Percentiles rank a stretch among this genome's conserved stretches.
Conservation (phyloP, 2,329 filamentous ascomycete genomes). For the Fusarium pseudoanthophilum region DNA sequence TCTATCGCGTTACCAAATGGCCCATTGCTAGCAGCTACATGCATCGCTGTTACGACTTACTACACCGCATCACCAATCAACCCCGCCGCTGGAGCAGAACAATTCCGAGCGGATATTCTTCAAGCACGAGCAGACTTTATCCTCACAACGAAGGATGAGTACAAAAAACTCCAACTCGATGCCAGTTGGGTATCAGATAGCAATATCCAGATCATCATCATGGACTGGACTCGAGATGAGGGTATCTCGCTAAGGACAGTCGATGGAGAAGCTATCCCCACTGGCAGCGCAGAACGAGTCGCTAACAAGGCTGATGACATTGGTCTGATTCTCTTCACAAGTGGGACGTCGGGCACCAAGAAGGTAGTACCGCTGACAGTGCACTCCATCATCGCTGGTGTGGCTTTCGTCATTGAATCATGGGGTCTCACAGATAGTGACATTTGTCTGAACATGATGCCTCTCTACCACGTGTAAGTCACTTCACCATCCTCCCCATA, state of each 20-base stretch:
- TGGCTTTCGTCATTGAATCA: conserved; percentile 14
- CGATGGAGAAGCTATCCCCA: not conserved
- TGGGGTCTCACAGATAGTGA: no score
- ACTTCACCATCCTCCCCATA: rapidly evolving
- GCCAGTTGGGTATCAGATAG: not conserved
- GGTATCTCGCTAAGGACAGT: not conserved
- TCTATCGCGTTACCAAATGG: not conserved
- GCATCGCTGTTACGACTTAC: conserved; percentile 9
- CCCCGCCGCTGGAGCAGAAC: conserved; percentile 6
- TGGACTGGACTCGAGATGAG: not conserved
- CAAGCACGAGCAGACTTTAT: conserved; percentile 3
- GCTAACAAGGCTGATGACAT: conserved; percentile 12
- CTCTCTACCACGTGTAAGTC: conserved; percentile 13
- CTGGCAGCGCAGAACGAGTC: rapidly evolving
- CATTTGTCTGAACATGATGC: conserved; percentile 23
- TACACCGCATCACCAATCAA: conserved; percentile 14
- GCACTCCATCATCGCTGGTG: not conserved
- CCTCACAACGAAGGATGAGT: conserved; percentile 5
- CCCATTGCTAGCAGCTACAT: conserved; percentile 2
- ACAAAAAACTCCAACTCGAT: not conserved
- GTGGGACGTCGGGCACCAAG: conserved; percentile 7
- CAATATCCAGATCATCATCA: not conserved
- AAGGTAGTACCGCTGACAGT: not conserved
- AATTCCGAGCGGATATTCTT: conserved; percentile 11
- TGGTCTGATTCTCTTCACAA: conserved; percentile 11